Conservation (phyloP, 2,329 filamentous ascomycete species). For the Cytospora mali region DNA sequence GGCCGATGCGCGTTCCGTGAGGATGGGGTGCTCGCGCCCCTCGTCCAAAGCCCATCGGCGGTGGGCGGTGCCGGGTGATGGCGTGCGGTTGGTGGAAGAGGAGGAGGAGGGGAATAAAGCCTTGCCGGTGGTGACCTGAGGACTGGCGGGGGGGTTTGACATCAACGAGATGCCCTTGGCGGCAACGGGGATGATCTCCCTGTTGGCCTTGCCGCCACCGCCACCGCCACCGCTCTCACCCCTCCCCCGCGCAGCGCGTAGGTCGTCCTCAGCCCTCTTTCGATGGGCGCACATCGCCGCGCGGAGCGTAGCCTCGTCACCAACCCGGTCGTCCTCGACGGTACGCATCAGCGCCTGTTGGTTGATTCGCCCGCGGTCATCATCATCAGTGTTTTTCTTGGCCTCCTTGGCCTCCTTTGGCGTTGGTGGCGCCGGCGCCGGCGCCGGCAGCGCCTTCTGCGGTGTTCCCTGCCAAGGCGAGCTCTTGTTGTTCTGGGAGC, state of each 20-base stretch:
- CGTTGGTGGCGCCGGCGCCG: constrained; percentile 31
- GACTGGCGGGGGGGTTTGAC: not conserved
- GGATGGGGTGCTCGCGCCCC: constrained; percentile 68
- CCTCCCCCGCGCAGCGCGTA: constrained; percentile 28
- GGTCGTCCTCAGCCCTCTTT: constrained; percentile 59
- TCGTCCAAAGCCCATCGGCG: constrained; percentile 68
- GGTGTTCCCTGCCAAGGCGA: constrained; percentile 35
- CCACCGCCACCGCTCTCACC: constrained; percentile 20
- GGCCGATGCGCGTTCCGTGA: constrained; percentile 68
- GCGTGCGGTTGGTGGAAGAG: not conserved
- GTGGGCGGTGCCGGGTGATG: constrained; percentile 20
- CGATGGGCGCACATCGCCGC: constrained; percentile 65
- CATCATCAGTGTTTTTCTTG: constrained; percentile 34
- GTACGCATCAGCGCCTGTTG: constrained; percentile 69
- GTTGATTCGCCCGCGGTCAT: constrained; percentile 53
- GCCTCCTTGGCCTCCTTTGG: constrained; percentile 54
- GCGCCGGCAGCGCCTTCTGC: constrained; percentile 34
- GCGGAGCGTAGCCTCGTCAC: constrained; percentile 67
- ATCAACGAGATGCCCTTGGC: not conserved
- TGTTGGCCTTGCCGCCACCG: constrained; percentile 27
- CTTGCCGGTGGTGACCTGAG: constrained; percentile 1
- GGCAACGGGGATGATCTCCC: constrained; percentile 5
- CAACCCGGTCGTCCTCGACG: constrained; percentile 67
- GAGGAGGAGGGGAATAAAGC: not conserved
- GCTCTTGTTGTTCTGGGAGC: not conserved